These are phyloP conservation scores for Cutaneotrichosporon dermatis DNA, from an alignment of 1,284 basidiomycete species.

Conservation along the genomic window DNA sequence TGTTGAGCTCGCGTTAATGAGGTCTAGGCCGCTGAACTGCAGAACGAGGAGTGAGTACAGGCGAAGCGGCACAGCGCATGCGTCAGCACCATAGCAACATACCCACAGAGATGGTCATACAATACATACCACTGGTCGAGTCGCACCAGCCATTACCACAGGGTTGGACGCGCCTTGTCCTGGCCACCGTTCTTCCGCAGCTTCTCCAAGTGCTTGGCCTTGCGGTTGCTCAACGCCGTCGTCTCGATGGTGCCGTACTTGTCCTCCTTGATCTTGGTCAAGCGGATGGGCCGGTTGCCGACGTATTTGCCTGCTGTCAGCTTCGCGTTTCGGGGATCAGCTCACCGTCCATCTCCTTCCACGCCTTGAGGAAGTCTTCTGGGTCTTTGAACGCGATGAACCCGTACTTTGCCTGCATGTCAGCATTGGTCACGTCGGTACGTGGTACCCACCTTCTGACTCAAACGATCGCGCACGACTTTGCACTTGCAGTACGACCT, in stretches of 20 bases:
- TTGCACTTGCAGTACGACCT: slow-evolving; percentile 88
- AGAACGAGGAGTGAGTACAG: no score
- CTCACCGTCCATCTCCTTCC: slow-evolving; percentile 99
- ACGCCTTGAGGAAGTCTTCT: slow-evolving; percentile 95
- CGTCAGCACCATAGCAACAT: no score
- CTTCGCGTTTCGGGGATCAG: neutral
- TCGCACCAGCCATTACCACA: slow-evolving; percentile 25
- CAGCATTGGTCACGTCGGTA: neutral
- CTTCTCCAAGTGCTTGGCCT: slow-evolving; percentile 47
- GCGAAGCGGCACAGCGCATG: no score
- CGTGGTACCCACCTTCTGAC: slow-evolving; percentile 64
- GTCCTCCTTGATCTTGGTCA: slow-evolving; percentile 79
- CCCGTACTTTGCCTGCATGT: slow-evolving; percentile 80
- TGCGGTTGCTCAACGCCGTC: slow-evolving; percentile 58
- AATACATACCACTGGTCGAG: no score
- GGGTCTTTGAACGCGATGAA: slow-evolving; percentile 98
- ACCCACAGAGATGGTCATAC: no score
- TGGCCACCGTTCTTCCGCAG: slow-evolving; percentile 45
- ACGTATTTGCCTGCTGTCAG: slow-evolving; percentile 79
- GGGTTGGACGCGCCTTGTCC: slow-evolving; percentile 43
- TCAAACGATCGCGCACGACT: slow-evolving; percentile 86
- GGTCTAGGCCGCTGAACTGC: no score
- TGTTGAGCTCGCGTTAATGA: no score
- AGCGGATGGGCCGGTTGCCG: slow-evolving; percentile 85
- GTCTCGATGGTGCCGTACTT: slow-evolving; percentile 83